These are phyloP conservation scores for Sporothrix globosa DNA, from an alignment of 2,329 filamentous ascomycete species.

Conservation along the genomic window DNA sequence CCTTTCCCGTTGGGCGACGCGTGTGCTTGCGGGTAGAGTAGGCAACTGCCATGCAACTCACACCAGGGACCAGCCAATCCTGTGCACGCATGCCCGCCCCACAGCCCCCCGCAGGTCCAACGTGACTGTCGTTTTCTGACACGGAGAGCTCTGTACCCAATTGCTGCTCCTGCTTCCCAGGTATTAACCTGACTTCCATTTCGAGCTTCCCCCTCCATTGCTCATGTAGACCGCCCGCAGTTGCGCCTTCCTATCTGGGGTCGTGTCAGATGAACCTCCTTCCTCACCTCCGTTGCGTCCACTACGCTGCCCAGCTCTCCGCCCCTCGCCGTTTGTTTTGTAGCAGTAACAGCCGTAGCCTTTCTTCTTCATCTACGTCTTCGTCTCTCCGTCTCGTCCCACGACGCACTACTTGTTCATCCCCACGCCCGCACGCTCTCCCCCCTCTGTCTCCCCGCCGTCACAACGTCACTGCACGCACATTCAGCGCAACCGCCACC, in stretches of 20 bases:
- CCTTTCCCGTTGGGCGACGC: background rate
- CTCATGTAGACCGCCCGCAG: slow-evolving; percentile 4
- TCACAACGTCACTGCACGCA: slow-evolving; percentile 14
- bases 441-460: background rate
- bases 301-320: slow-evolving; percentile 23
- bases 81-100: background rate
- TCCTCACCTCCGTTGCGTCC: slow-evolving; percentile 28
- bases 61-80: slow-evolving; percentile 21
- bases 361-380: background rate
- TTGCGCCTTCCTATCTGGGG: slow-evolving; percentile 22
- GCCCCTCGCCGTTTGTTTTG: slow-evolving; percentile 10
- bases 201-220: slow-evolving; percentile 28
- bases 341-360: slow-evolving; percentile 2
- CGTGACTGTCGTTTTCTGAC: slow-evolving; percentile 1
- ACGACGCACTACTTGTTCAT: background rate
- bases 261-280: slow-evolving; percentile 30
- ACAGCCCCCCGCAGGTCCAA: background rate
- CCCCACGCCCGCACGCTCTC: background rate
- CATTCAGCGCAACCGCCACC: slow-evolving; percentile 35
- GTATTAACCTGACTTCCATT: slow-evolving; percentile 10
- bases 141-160: slow-evolving; percentile 1
- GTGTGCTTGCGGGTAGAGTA: slow-evolving; percentile 1
- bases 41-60: slow-evolving; percentile 23
- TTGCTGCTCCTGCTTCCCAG: background rate
- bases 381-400: background rate